Percentiles rank a stretch among this genome's conserved stretches.
Evolutionary conservation across 257 asterid genomes (phyloP).

Genomic region (Mentha longifolia): DNA sequence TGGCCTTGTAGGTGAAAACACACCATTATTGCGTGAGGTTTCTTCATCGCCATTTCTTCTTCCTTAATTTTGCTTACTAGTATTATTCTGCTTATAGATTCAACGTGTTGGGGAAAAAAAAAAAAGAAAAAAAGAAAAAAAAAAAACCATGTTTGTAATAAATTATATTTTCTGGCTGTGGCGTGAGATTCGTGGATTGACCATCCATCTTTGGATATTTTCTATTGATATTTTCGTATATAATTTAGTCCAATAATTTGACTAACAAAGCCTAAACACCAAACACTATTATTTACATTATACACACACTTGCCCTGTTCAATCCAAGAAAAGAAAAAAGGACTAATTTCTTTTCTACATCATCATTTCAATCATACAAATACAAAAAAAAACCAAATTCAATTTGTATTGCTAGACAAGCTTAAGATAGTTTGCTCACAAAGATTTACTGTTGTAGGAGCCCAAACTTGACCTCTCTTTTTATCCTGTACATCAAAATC

Average conservation of each 20-base stretch:
- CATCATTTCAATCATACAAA: constrained; percentile 9
- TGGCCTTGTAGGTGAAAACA: constrained; percentile 72
- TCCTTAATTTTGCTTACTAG: background rate
- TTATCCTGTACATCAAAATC: constrained; percentile 31
- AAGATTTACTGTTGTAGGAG: constrained; percentile 35
- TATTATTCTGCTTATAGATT: no score
- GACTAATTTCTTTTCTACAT: background rate
- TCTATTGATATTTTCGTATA: no score
- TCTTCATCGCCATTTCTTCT: constrained; percentile 24
- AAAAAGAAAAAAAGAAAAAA: no score
- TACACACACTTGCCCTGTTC: background rate
- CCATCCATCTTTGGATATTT: no score
- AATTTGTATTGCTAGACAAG: constrained; percentile 8
- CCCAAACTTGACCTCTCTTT: constrained; percentile 40
- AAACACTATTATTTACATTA: background rate
- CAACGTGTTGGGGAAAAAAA: no score
- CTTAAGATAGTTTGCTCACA: constrained; percentile 38
- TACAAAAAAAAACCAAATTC: background rate
- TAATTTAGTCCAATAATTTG: no score
- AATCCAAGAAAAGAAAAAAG: background rate
- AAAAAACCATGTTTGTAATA: no score
- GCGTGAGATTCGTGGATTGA: no score
- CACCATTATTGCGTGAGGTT: constrained; percentile 71
- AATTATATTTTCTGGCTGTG: no score
- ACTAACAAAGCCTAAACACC: background rate